These are phyloP conservation scores for Excoecaria cochinchinensis DNA, from an alignment of 345 rosid species.

Conservation along the genomic window DNA sequence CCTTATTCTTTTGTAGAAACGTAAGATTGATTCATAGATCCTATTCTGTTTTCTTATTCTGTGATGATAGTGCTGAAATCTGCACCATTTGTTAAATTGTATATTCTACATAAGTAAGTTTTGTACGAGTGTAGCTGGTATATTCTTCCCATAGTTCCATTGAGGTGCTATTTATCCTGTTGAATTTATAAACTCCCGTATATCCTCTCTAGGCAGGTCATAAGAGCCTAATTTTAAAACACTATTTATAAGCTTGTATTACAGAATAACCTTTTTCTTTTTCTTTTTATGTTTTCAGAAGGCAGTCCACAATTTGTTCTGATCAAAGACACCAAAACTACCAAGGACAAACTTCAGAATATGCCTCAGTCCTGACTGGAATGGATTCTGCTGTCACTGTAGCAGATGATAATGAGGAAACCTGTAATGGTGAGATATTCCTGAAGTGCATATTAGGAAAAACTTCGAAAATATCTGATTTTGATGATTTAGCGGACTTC, in stretches of 20 bases:
- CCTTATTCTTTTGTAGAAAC: background rate
- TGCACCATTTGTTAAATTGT: background rate
- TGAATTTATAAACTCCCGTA: background rate
- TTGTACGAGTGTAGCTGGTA: background rate
- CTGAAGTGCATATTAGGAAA: constrained; percentile 42
- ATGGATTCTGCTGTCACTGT: constrained; percentile 21
- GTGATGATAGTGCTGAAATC: background rate
- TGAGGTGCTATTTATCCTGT: background rate
- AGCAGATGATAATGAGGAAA: constrained; percentile 31
- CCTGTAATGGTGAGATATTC: constrained; percentile 54
- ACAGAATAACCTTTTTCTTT: background rate
- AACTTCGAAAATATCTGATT: constrained; percentile 21
- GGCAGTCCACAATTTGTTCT: background rate
- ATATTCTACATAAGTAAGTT: background rate
- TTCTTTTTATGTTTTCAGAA: background rate
- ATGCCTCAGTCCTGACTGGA: background rate
- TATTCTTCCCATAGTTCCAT: background rate
- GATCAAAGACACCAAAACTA: background rate
- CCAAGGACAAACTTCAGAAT: constrained; percentile 10
- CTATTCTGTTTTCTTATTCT: background rate
- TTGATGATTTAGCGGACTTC: constrained; percentile 70
- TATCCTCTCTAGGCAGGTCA: background rate
- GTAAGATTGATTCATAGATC: background rate
- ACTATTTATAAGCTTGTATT: background rate
- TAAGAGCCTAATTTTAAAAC: background rate